Evolutionary conservation across 1,284 basidiomycete genomes (phyloP).

Genomic region (Trichosporon sp.): DNA sequence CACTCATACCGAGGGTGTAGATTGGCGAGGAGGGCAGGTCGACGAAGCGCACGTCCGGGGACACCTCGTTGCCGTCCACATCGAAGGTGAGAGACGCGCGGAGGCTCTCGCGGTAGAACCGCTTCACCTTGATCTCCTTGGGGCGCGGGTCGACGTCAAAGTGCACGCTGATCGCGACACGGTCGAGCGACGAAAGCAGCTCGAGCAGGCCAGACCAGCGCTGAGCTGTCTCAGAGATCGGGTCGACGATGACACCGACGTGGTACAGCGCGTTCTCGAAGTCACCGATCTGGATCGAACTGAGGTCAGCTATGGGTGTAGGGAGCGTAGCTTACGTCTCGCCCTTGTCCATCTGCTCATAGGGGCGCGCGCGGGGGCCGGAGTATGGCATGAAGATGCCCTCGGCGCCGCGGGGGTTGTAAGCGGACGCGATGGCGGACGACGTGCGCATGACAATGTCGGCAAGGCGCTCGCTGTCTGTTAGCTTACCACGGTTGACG

Average conservation of each 20-base stretch:
- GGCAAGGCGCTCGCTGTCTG: conserved; percentile 62
- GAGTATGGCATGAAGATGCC: conserved; percentile 69
- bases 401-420: conserved; percentile 67
- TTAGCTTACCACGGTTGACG: conserved; percentile 10
- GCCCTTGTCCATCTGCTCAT: conserved; percentile 64
- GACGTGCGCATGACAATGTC: conserved; percentile 67
- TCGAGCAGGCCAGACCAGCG: conserved; percentile 76
- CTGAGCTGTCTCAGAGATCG: conserved; percentile 80
- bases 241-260: conserved; percentile 77
- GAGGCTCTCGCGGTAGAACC: conserved; percentile 87
- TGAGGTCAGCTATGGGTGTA: conserved; percentile 45
- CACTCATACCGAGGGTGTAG: conserved; percentile 88
- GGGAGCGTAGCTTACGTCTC: conserved; percentile 64
- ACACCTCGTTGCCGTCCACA: conserved; percentile 60
- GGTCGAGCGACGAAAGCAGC: conserved; percentile 57
- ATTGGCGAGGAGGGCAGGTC: conserved; percentile 68
- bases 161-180: conserved; percentile 70
- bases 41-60: conserved; percentile 56
- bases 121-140: conserved; percentile 79
- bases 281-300: conserved; percentile 71
- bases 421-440: conserved; percentile 69
- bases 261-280: conserved; percentile 69
- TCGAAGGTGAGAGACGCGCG: conserved; percentile 67
- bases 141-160: conserved; percentile 69
- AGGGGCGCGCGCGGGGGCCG: conserved; percentile 61